A percentile compares a stretch with the other conserved stretches of the same genome.
Evolutionary conservation across 768 basidiomycete species (phyloP).

Genomic region (Tricholoma bakamatsutake): DNA sequence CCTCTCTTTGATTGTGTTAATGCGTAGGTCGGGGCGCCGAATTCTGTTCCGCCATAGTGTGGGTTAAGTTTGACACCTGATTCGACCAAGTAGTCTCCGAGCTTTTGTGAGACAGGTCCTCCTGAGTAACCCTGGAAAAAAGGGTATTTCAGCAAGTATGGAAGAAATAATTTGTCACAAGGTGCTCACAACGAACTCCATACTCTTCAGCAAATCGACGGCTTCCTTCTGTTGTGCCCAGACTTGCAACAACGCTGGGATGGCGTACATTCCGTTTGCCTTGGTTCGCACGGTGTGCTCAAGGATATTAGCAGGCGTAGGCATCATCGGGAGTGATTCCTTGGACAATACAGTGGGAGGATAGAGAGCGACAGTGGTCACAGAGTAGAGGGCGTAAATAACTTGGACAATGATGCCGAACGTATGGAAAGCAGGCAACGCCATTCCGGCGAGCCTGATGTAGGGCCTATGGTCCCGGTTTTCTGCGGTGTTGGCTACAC

Average conservation of each 20-base stretch:
- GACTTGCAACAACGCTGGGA: conserved; percentile 33
- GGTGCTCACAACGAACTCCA: conserved; percentile 7
- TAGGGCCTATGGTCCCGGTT: conserved; percentile 11
- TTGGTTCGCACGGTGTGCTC: conserved; percentile 15
- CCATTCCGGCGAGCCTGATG: conserved; percentile 21
- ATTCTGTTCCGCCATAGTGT: conserved; percentile 2
- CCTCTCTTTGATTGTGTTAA: background rate
- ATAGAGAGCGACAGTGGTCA: conserved; percentile 23
- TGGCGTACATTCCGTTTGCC: conserved; percentile 25
- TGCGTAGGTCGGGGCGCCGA: background rate
- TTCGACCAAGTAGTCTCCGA: conserved; percentile 6
- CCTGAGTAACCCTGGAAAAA: conserved; percentile 9
- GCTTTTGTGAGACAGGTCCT: conserved; percentile 7
- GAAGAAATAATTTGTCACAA: background rate
- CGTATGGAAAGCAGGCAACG: conserved; percentile 35
- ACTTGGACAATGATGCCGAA: conserved; percentile 27
- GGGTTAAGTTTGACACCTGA: conserved; percentile 9
- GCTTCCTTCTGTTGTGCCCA: conserved; percentile 26
- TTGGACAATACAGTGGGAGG: conserved; percentile 21
- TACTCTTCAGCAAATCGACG: conserved; percentile 12
- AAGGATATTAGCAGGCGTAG: conserved; percentile 28
- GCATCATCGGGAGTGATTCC: conserved; percentile 25
- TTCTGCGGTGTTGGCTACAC: conserved; percentile 8
- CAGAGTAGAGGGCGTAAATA: conserved; percentile 20
- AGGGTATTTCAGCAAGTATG: background rate